A percentile compares a stretch with the other conserved stretches of the same genome.
Conservation (phyloP, 768 basidiomycete species). For the Cystofilobasidium ferigula region DNA sequence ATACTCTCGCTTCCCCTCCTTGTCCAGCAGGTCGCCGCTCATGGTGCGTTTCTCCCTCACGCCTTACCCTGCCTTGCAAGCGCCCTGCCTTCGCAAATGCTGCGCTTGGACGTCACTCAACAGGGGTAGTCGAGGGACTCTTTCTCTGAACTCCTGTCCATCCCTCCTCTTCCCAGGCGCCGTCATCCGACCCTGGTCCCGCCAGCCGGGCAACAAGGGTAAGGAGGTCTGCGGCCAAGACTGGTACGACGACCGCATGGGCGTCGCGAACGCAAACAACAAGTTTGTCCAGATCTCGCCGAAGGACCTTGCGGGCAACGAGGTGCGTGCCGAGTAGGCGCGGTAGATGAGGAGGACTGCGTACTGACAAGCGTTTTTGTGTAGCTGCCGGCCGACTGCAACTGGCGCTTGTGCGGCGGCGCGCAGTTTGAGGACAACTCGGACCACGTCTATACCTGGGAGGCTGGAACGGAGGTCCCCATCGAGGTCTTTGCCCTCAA, state of each 20-base stretch:
- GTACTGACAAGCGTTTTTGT: too few species aligned
- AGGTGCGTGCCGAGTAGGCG: too few species aligned
- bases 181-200: conserved; percentile 12
- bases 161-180: not conserved
- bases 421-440: conserved; percentile 21
- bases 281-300: not conserved
- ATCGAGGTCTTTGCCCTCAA: conserved; percentile 18
- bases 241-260: conserved; percentile 1
- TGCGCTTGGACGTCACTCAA: too few species aligned
- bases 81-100: too few species aligned
- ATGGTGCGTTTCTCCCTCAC: conserved; percentile 2
- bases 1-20: not conserved
- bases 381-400: not conserved
- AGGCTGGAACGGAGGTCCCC: conserved; percentile 7
- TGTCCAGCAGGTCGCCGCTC: not conserved
- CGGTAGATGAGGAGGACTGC: too few species aligned
- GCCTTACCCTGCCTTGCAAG: too few species aligned
- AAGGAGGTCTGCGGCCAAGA: conserved; percentile 9
- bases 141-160: too few species aligned
- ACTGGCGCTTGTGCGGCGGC: conserved; percentile 19
- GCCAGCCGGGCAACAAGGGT: conserved; percentile 13
- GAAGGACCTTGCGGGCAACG: not conserved
- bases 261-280: not conserved
- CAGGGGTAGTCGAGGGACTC: too few species aligned
- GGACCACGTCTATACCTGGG: conserved; percentile 17